Percentiles rank a stretch among this genome's conserved stretches.
phyloP scores from a whole-genome alignment of 176 grass and related monocot genomes.

The Ensete glaucum region DNA sequence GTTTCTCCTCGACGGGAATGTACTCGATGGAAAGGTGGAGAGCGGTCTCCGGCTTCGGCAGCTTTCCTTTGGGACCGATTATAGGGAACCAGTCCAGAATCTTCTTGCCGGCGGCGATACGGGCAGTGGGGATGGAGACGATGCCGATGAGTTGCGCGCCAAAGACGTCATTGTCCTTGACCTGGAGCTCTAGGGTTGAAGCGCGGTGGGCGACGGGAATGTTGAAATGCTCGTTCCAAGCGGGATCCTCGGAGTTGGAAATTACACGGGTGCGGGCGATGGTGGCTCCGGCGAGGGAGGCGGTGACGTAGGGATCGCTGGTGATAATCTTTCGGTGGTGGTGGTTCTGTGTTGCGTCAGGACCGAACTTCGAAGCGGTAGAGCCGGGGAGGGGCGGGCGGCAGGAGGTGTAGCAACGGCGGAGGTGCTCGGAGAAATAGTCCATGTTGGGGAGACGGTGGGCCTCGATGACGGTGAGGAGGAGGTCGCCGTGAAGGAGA shows the following conservation, averaged over 20 bases:
- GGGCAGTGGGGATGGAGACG: constrained; percentile 33
- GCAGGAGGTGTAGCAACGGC: constrained; percentile 59
- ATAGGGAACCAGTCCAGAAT: constrained; percentile 54
- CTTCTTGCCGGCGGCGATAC: constrained; percentile 22
- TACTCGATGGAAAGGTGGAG: constrained; percentile 46
- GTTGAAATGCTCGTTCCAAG: constrained; percentile 64
- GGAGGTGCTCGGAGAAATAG: constrained; percentile 61
- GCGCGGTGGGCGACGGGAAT: constrained; percentile 73
- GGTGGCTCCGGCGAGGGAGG: constrained; percentile 51
- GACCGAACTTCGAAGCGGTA: not conserved
- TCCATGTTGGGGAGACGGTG: constrained; percentile 98
- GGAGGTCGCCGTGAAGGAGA: constrained; percentile 74
- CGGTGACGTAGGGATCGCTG: constrained; percentile 92
- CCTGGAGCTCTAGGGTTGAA: constrained; percentile 46
- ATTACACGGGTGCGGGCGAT: constrained; percentile 85
- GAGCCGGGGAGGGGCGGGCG: constrained; percentile 16
- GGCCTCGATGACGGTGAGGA: constrained; percentile 66
- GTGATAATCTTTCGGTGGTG: constrained; percentile 63
- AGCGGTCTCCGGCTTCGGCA: constrained; percentile 59
- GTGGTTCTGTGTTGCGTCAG: not conserved
- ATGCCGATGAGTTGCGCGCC: constrained; percentile 85
- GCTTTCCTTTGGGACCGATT: constrained; percentile 38
- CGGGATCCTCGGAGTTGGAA: constrained; percentile 53
- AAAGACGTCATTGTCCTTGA: constrained; percentile 92
- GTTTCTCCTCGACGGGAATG: constrained; percentile 31